Conservation (phyloP, 805 yeast genomes). For the Saturnispora diversa region DNA sequence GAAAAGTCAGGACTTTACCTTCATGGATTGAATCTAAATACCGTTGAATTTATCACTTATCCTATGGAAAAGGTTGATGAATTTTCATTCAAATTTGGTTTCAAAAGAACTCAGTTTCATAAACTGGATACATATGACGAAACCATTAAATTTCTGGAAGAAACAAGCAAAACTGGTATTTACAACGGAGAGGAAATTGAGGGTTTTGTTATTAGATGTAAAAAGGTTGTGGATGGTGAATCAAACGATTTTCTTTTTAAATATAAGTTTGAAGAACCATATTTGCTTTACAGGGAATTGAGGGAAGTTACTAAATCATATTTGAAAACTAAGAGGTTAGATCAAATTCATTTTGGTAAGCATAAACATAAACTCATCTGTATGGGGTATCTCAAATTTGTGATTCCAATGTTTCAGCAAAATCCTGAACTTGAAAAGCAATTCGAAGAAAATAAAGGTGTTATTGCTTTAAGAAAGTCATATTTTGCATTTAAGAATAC, state of each 20-base stretch:
- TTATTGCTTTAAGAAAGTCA: constrained; percentile 60
- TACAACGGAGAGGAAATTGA: constrained; percentile 71
- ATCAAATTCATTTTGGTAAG: constrained; percentile 33
- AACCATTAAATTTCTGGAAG: constrained; percentile 45
- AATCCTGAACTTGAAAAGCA: constrained; percentile 40
- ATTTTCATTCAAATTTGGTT: constrained; percentile 66
- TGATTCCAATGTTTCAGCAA: constrained; percentile 43
- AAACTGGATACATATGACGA: constrained; percentile 31
- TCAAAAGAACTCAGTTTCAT: constrained; percentile 48
- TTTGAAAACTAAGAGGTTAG: constrained; percentile 30
- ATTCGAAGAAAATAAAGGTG: constrained; percentile 55
- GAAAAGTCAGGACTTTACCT: constrained; percentile 75
- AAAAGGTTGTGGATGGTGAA: constrained; percentile 17
- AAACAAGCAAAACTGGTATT: constrained; percentile 56
- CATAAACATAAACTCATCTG: constrained; percentile 48
- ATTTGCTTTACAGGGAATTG: constrained; percentile 80
- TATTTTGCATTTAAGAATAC: constrained; percentile 50
- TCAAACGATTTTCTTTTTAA: constrained; percentile 67
- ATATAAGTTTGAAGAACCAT: constrained; percentile 92
- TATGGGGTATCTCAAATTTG: constrained; percentile 61
- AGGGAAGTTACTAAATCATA: constrained; percentile 73
- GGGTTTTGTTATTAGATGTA: constrained; percentile 85
- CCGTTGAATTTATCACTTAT: constrained; percentile 53
- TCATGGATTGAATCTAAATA: constrained; percentile 79
- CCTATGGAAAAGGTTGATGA: constrained; percentile 50